Percentiles rank a stretch among this genome's conserved stretches.
Evolutionary conservation across 495 filamentous ascomycete genomes (phyloP).

Genomic region (Trichoderma virens): DNA sequence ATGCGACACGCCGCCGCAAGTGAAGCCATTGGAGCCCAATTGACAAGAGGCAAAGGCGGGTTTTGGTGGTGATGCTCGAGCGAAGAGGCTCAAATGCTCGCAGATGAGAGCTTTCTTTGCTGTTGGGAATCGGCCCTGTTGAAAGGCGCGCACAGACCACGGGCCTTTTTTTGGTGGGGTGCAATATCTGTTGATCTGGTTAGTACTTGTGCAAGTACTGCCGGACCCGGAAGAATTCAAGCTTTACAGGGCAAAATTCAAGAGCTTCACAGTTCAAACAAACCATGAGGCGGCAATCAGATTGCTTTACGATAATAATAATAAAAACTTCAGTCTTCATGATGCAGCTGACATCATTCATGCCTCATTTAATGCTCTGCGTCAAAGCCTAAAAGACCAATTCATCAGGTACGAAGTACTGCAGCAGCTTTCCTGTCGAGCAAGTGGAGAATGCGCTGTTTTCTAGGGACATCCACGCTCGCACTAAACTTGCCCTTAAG

Average conservation of each 20-base stretch:
- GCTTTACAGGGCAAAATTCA: too few relatives aligned
- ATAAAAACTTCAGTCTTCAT: too few relatives aligned
- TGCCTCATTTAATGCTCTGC: too few relatives aligned
- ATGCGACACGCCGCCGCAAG: slow-evolving; percentile 10
- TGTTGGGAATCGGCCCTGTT: slow-evolving; percentile 3
- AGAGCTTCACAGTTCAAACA: too few relatives aligned
- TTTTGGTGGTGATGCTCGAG: background rate
- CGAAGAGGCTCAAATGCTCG: background rate
- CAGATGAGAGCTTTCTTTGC: slow-evolving; percentile 3
- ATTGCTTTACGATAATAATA: too few relatives aligned
- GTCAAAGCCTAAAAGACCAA: too few relatives aligned
- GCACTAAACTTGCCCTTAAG: background rate
- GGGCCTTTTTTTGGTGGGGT: slow-evolving; percentile 9
- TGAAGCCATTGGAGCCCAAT: slow-evolving; percentile 10
- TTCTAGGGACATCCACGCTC: background rate
- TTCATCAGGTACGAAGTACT: background rate
- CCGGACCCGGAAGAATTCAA: too few relatives aligned
- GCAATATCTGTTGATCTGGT: background rate
- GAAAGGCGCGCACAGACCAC: slow-evolving; percentile 7
- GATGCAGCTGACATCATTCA: too few relatives aligned
- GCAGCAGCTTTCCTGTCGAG: background rate
- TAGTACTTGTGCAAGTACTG: too few relatives aligned
- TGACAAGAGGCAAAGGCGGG: slow-evolving; percentile 1
- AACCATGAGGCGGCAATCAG: too few relatives aligned
- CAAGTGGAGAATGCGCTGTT: background rate